These are phyloP conservation scores for Nidula niveotomentosa DNA, from an alignment of 1,284 basidiomycete genomes.

Conservation along the genomic window DNA sequence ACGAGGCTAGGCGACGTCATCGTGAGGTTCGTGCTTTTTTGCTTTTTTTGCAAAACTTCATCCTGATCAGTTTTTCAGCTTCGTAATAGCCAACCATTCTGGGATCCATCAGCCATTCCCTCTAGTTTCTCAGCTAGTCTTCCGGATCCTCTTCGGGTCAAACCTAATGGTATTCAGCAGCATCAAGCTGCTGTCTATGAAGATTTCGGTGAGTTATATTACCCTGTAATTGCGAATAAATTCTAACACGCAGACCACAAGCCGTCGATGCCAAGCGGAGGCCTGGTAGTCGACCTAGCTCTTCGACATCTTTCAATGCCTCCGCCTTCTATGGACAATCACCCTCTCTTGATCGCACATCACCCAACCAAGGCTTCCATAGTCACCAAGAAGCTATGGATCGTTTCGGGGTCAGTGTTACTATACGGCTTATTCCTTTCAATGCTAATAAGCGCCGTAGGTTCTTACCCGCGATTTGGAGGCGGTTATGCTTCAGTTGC, in stretches of 20 bases:
- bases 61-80: slow-evolving; percentile 33
- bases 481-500: slow-evolving; percentile 69
- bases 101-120: slow-evolving; percentile 77
- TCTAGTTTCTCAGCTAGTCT: slow-evolving; percentile 79
- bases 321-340: slow-evolving; percentile 26
- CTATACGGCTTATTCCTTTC: neutral
- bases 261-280: slow-evolving; percentile 55
- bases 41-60: neutral
- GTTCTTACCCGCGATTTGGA: slow-evolving; percentile 80
- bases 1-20: slow-evolving; percentile 85
- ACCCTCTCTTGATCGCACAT: slow-evolving; percentile 39
- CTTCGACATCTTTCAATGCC: slow-evolving; percentile 50
- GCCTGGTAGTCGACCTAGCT: slow-evolving; percentile 62
- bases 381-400: slow-evolving; percentile 77
- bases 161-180: slow-evolving; percentile 78
- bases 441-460: slow-evolving; percentile 26
- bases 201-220: slow-evolving; percentile 73
- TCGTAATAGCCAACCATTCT: slow-evolving; percentile 77
- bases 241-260: slow-evolving; percentile 16
- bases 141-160: slow-evolving; percentile 90
- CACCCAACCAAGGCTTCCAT: slow-evolving; percentile 35
- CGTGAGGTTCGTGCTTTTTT: slow-evolving; percentile 61
- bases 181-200: slow-evolving; percentile 93
- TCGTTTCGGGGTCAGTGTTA: slow-evolving; percentile 61
- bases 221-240: neutral